Evolutionary conservation across 768 basidiomycete genomes (phyloP), one percentile per base, ranked within the genome.

Genomic region (Boletus subparvulus): DNA sequence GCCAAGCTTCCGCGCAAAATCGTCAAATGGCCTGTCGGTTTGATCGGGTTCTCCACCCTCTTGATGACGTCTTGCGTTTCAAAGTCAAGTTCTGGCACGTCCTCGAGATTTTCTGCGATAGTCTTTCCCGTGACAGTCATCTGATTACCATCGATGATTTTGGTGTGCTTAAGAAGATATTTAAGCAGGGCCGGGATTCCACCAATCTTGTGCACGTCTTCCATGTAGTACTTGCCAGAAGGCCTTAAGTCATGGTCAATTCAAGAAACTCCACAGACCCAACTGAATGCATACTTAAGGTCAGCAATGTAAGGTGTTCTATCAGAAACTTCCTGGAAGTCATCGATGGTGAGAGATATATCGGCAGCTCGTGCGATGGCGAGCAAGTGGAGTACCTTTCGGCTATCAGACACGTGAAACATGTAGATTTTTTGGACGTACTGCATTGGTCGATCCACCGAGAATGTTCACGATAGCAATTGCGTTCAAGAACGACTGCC

Each of bases 101-200:
- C 90, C 62, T 77, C 85, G 35, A 94, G 78, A 72, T 97, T 96
- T 73, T 94, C 85, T 14, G 90, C 88, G 40, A 97, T 77, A 3
- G 93, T 94, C 74, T 86, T 92, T 50, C 94, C 94, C 13, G 94
- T 97, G 41, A 96, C 90, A 36, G 94, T 98, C 71, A 94, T 74
- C 64, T 90, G 88, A 57, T 77, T 82, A 39, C 91, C 90, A 68
- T 93, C 88, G 59, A 94, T 87, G 56, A 94, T 75, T 68, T 87
- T 77, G 12, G 88, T 88, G 67, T 89, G 76, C 62, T 88, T 87
- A 47, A 92, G 74, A 41, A 94, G 79, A 69, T 92, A 93, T 73
- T 93, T 94, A 56, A 94, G 72, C 50, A 94, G 79, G 2, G 89
- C 89, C 0, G 92, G 93, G 51, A 93, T 83, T 55, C 92, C 92